Percentiles rank a stretch among this genome's conserved stretches.
Conservation (phyloP, 208 protist genomes). For the Plasmodiophora brassicae region DNA sequence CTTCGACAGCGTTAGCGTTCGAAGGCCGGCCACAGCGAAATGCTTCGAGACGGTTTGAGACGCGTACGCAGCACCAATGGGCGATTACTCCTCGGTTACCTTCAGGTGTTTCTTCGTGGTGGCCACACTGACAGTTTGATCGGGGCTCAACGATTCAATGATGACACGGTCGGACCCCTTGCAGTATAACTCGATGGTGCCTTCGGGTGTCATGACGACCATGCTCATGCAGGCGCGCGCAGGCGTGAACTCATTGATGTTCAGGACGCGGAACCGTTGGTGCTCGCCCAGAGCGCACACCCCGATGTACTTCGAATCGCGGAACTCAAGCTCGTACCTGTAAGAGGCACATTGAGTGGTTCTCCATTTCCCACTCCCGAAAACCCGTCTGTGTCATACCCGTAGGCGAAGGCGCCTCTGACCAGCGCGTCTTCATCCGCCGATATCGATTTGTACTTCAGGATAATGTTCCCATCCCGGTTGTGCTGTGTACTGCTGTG, state of each 20-base stretch:
- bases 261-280: constrained; percentile 3
- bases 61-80: background rate
- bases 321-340: background rate
- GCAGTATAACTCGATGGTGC: constrained; percentile 37
- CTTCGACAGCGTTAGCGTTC: constrained; percentile 25
- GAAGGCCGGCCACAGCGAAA: constrained; percentile 33
- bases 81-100: background rate
- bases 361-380: background rate
- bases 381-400: background rate
- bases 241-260: constrained; percentile 37
- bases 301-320: background rate
- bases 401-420: constrained; percentile 1
- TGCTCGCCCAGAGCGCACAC: constrained; percentile 3
- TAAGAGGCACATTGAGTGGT: background rate
- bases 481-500: no score
- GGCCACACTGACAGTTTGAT: background rate
- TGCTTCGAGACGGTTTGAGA: background rate
- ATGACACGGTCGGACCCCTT: constrained; percentile 49
- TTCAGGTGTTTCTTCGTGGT: background rate
- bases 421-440: constrained; percentile 18
- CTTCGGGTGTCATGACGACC: constrained; percentile 13
- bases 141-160: background rate
- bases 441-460: constrained; percentile 21
- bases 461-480: background rate
- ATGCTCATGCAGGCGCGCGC: constrained; percentile 31